Evolutionary conservation across 805 yeast species (phyloP).

Genomic region (Saturnispora kantuleensis): DNA sequence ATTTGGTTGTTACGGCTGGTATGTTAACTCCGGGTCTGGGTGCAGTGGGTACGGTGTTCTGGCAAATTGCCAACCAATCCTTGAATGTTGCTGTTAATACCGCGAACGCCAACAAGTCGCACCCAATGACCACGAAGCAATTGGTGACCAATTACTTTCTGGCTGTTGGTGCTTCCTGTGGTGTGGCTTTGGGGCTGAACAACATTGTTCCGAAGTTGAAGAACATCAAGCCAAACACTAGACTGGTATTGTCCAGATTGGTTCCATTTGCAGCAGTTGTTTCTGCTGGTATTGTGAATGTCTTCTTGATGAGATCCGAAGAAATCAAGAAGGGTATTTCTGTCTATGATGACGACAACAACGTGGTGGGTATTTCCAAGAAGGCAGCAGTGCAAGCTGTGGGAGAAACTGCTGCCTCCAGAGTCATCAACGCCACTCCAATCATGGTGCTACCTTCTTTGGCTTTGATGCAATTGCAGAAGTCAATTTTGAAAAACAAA

Average conservation of each 20-base stretch:
- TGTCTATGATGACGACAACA: conserved; percentile 55
- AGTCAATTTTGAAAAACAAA: conserved; percentile 56
- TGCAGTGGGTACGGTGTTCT: conserved; percentile 81
- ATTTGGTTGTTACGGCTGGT: conserved; percentile 91
- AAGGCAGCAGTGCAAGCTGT: conserved; percentile 89
- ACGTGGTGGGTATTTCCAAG: conserved; percentile 64
- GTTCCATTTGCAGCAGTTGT: conserved; percentile 99
- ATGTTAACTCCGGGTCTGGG: conserved; percentile 95
- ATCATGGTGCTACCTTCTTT: conserved; percentile 96
- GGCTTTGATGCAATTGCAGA: conserved; percentile 68
- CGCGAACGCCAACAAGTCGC: conserved; percentile 92
- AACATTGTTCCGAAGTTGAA: conserved; percentile 81
- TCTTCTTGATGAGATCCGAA: conserved; percentile 92
- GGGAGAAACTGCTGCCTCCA: conserved; percentile 90
- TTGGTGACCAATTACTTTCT: conserved; percentile 67
- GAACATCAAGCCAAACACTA: conserved; percentile 58
- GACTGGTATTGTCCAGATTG: conserved; percentile 65
- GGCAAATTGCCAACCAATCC: conserved; percentile 98
- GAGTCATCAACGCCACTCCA: conserved; percentile 95
- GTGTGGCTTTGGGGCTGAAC: conserved; percentile 90
- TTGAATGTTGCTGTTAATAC: conserved; percentile 94
- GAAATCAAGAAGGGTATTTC: conserved; percentile 81
- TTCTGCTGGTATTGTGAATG: conserved; percentile 92
- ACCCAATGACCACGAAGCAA: conserved; percentile 75
- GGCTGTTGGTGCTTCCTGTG: conserved; percentile 92